Evolutionary conservation across 202 grass and related monocot species (phyloP).

Genomic region (Zizania palustris): DNA sequence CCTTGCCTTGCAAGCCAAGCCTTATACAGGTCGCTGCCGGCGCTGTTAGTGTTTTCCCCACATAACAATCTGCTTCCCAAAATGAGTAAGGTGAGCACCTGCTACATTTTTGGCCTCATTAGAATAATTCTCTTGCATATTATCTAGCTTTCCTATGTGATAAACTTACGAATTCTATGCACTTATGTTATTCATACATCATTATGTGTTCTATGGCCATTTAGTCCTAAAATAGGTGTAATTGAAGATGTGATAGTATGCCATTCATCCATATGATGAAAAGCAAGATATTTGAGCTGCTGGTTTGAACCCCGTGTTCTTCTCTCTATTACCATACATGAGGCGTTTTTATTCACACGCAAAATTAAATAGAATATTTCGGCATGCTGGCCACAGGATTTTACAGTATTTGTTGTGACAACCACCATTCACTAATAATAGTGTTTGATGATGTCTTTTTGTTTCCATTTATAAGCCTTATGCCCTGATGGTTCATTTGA

Average conservation of each 20-base stretch:
- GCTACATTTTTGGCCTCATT: too few relatives aligned
- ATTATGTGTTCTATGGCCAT: conserved; percentile 10
- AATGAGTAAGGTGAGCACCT: conserved; percentile 67
- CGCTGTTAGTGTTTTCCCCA: too few relatives aligned
- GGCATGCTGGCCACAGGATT: too few relatives aligned
- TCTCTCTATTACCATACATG: background rate
- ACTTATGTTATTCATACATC: background rate
- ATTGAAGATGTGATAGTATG: background rate
- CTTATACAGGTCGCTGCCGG: too few relatives aligned
- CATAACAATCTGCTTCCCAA: conserved; percentile 92
- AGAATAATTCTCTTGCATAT: background rate
- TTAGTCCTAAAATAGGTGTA: background rate
- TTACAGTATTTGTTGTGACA: too few relatives aligned
- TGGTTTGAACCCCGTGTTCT: background rate
- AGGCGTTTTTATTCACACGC: too few relatives aligned
- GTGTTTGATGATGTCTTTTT: too few relatives aligned
- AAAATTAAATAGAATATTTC: too few relatives aligned
- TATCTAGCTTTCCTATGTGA: background rate
- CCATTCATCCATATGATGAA: background rate
- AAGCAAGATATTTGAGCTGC: background rate
- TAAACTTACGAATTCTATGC: background rate
- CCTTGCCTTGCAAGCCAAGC: too few relatives aligned
- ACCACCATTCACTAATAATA: too few relatives aligned
- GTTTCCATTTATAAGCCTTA: too few relatives aligned
- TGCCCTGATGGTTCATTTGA: too few relatives aligned